Percentiles rank a stretch among this genome's conserved stretches.
These are phyloP conservation scores for Metarhizium humberi DNA, from an alignment of 2,329 filamentous ascomycete species.

Conservation along the genomic window DNA sequence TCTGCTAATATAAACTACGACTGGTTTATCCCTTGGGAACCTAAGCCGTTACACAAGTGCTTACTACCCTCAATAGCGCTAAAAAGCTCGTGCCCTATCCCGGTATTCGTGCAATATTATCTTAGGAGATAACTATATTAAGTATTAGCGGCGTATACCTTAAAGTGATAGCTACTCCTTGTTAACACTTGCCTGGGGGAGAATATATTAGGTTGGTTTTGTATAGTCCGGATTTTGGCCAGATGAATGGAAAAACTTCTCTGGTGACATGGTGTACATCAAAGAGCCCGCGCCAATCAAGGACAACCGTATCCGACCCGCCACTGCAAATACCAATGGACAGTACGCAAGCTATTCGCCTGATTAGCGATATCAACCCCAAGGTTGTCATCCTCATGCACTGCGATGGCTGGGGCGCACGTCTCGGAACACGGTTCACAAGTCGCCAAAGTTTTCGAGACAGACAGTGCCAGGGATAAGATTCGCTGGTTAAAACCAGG, in stretches of 20 bases:
- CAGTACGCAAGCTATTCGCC: constrained; percentile 27
- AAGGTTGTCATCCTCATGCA: constrained; percentile 37
- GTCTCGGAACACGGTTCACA: constrained; percentile 26
- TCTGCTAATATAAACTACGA: too few species aligned
- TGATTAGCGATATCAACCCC: constrained; percentile 29
- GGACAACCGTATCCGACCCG: constrained; percentile 14
- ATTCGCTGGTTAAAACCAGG: constrained; percentile 25
- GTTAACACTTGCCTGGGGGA: constrained; percentile 30
- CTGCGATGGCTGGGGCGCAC: constrained; percentile 35
- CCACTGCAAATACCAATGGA: constrained; percentile 33
- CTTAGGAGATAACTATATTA: constrained; percentile 26
- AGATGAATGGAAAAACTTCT: constrained; percentile 27
- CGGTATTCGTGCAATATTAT: constrained; percentile 26
- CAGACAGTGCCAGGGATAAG: constrained; percentile 23
- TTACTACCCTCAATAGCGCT: not conserved
- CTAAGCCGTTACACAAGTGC: not conserved
- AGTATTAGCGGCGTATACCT: constrained; percentile 23
- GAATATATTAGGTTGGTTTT: constrained; percentile 38
- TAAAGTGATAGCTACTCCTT: constrained; percentile 32
- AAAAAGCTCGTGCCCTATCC: constrained; percentile 31
- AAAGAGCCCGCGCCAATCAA: constrained; percentile 26
- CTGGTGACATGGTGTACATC: constrained; percentile 39
- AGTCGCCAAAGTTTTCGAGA: constrained; percentile 21
- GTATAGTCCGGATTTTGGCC: constrained; percentile 25
- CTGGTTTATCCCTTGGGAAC: too few species aligned